Conservation (phyloP, 768 basidiomycete species). For the Podaxis carcinomalis region DNA sequence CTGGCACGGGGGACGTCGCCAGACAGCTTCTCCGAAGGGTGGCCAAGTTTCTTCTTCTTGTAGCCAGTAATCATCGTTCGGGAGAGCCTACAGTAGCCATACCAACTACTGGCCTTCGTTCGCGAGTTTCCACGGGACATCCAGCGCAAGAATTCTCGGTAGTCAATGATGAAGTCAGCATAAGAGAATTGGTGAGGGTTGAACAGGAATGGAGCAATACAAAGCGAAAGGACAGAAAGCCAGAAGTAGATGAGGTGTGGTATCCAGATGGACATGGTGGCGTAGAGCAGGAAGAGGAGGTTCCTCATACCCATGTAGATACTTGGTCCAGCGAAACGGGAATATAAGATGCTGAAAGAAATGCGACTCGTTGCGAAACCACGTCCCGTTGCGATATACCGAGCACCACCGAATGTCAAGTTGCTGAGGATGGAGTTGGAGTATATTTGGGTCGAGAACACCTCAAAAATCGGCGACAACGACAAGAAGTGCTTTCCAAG, state of each 20-base stretch:
- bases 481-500: conserved; percentile 97
- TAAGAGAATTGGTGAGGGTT: conserved; percentile 99
- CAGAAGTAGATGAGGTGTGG: conserved; percentile 98
- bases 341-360: conserved; percentile 95
- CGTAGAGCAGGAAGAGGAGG: conserved; percentile 83
- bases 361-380: conserved; percentile 98
- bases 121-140: conserved; percentile 98
- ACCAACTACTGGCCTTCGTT: conserved; percentile 97
- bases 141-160: conserved; percentile 97
- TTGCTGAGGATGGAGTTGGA: conserved; percentile 96
- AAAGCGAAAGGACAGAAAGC: conserved; percentile 92
- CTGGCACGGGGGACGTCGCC: conserved; percentile 90
- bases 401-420: conserved; percentile 95
- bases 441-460: conserved; percentile 98
- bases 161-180: conserved; percentile 97
- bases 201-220: conserved; percentile 97
- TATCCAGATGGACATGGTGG: conserved; percentile 89
- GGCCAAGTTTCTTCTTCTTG: conserved; percentile 98
- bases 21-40: conserved; percentile 96
- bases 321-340: conserved; percentile 98
- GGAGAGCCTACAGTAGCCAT: conserved; percentile 97
- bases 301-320: conserved; percentile 99
- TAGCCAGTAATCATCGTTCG: conserved; percentile 98
- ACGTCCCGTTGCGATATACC: conserved; percentile 98
- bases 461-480: conserved; percentile 95